These are phyloP conservation scores for Fusarium hostae DNA, from an alignment of 2,329 filamentous ascomycete species.

Conservation along the genomic window DNA sequence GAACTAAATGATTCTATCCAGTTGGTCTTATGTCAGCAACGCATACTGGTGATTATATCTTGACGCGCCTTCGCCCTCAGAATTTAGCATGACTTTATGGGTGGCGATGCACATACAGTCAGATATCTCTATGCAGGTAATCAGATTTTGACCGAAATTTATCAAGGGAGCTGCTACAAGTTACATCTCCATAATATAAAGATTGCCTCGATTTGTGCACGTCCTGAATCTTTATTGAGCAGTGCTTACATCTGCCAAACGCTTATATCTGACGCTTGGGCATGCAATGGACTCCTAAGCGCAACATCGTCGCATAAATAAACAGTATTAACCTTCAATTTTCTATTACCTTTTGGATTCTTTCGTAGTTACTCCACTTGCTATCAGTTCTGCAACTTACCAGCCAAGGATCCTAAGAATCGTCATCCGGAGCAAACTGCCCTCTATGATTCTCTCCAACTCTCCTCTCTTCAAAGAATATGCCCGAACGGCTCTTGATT, in stretches of 20 bases:
- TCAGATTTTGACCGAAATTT: not conserved
- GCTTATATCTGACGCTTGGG: constrained; percentile 3
- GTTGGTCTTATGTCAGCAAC: not conserved
- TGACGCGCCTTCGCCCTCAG: not conserved
- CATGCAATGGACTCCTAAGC: not conserved
- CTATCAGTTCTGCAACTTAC: not conserved
- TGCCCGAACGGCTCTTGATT: constrained; percentile 35
- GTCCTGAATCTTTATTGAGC: not conserved
- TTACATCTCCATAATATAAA: not conserved
- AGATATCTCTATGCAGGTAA: not conserved
- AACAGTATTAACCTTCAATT: not conserved
- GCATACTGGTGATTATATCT: not conserved
- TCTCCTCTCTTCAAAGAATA: constrained; percentile 44
- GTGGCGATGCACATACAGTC: not conserved
- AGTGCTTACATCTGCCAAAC: constrained; percentile 15
- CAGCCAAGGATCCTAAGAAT: not conserved
- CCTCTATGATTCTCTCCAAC: constrained; percentile 40
- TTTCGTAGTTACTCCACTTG: not conserved
- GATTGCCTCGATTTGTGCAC: not conserved
- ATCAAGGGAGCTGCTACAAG: not conserved
- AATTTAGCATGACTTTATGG: not conserved
- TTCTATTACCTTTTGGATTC: not conserved
- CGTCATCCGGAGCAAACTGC: not conserved
- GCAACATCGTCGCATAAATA: not conserved
- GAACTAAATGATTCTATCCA: not conserved